These are phyloP conservation scores for Heliosperma pusillum DNA, from an alignment of 148 eudicot species.

Conservation along the genomic window DNA sequence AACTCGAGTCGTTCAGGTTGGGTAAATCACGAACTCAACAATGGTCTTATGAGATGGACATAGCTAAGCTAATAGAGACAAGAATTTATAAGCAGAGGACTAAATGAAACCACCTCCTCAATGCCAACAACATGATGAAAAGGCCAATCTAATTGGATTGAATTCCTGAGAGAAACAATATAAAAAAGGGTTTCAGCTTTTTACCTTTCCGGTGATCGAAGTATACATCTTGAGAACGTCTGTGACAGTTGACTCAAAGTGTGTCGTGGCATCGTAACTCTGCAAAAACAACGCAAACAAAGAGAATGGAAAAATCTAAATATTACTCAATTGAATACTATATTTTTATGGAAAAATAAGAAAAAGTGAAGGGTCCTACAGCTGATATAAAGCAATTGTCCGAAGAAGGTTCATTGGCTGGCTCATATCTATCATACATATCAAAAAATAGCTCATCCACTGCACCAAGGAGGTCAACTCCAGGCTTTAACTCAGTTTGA, in stretches of 20 bases:
- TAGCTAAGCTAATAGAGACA: too few relatives aligned
- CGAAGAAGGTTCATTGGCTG: slow-evolving; percentile 79
- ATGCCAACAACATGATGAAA: neutral
- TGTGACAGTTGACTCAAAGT: slow-evolving; percentile 87
- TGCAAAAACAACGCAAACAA: slow-evolving; percentile 30
- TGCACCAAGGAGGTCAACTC: slow-evolving; percentile 84
- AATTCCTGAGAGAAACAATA: neutral
- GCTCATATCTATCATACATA: slow-evolving; percentile 83
- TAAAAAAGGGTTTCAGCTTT: neutral
- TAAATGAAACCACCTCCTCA: too few relatives aligned
- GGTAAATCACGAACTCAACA: too few relatives aligned
- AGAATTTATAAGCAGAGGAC: too few relatives aligned
- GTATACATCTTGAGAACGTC: slow-evolving; percentile 94
- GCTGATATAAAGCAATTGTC: slow-evolving; percentile 86
- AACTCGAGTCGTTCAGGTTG: too few relatives aligned
- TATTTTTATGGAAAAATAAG: neutral
- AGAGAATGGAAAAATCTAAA: slow-evolving; percentile 7
- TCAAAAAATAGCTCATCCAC: slow-evolving; percentile 92
- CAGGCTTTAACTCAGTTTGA: slow-evolving; percentile 75
- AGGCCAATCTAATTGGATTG: neutral
- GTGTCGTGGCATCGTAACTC: slow-evolving; percentile 97
- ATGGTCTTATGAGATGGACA: too few relatives aligned
- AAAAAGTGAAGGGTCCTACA: slow-evolving; percentile 36
- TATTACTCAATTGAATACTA: neutral
- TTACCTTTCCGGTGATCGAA: slow-evolving; percentile 92